These are phyloP conservation scores for Talaromyces thailandensis DNA, from an alignment of 495 filamentous ascomycete genomes.

Conservation along the genomic window DNA sequence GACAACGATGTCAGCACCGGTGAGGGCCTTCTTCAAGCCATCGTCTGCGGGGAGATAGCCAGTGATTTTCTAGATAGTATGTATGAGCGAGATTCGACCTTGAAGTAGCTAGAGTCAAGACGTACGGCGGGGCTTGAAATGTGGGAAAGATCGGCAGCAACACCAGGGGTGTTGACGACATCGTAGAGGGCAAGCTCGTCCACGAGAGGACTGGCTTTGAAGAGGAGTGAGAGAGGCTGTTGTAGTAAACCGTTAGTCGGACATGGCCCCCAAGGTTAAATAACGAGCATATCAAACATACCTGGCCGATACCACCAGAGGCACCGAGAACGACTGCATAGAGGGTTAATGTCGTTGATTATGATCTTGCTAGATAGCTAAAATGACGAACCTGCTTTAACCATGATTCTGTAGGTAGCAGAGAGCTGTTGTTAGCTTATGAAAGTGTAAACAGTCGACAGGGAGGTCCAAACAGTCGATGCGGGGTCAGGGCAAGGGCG, in stretches of 20 bases:
- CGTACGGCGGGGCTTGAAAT: conserved; percentile 89
- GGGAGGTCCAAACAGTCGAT: background rate
- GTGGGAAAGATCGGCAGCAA: conserved; percentile 91
- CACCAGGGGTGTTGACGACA: conserved; percentile 97
- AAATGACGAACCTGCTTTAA: conserved; percentile 67
- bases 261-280: background rate
- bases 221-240: conserved; percentile 88
- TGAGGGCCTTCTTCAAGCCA: conserved; percentile 79
- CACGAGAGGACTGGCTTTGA: conserved; percentile 78
- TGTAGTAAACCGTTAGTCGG: conserved; percentile 22
- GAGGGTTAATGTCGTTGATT: conserved; percentile 17
- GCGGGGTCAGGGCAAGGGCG: background rate
- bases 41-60: conserved; percentile 87
- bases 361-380: background rate
- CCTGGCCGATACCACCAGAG: conserved; percentile 97
- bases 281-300: conserved; percentile 19
- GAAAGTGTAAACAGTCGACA: background rate
- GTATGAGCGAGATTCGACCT: conserved; percentile 19
- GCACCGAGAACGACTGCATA: conserved; percentile 82
- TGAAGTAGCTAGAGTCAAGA: conserved; percentile 8
- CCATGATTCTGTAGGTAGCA: conserved; percentile 49
- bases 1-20: conserved; percentile 86
- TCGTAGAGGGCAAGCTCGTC: conserved; percentile 94
- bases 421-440: background rate
- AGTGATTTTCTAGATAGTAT: conserved; percentile 62